A percentile compares a stretch with the other conserved stretches of the same genome.
Evolutionary conservation across 2,329 filamentous ascomycete species (phyloP).

Genomic region (Sporothrix luriei): DNA sequence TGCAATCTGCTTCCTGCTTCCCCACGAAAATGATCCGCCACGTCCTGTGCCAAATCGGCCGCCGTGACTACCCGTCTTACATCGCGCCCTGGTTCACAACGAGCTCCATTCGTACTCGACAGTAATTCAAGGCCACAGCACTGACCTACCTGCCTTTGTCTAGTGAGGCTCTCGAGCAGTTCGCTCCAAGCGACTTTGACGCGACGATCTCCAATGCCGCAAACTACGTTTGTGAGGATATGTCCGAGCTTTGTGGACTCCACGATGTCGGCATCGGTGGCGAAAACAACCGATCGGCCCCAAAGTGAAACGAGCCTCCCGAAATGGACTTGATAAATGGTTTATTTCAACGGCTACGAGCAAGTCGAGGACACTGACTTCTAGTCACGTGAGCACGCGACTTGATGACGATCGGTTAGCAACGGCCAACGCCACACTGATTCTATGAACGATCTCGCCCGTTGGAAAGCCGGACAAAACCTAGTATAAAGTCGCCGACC

Average conservation of each 20-base stretch:
- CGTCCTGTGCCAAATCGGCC: background rate
- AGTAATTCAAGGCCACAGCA: background rate
- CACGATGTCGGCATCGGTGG: background rate
- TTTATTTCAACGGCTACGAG: no score
- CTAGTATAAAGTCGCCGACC: background rate
- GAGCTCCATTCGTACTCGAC: background rate
- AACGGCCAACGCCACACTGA: background rate
- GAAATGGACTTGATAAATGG: background rate
- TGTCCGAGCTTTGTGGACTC: background rate
- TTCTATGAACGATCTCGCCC: background rate
- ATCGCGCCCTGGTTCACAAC: background rate
- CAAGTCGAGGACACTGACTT: background rate
- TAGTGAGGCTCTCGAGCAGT: background rate
- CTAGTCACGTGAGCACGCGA: conserved; percentile 19
- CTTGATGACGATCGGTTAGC: background rate
- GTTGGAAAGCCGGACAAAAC: background rate
- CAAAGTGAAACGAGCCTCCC: no score
- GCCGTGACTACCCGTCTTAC: conserved; percentile 9
- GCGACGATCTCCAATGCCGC: background rate
- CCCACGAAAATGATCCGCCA: conserved; percentile 20
- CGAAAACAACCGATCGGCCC: background rate
- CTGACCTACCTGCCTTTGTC: background rate
- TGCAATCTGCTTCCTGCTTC: background rate
- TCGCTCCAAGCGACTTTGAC: background rate
- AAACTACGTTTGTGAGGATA: background rate